Evolutionary conservation across 768 basidiomycete species (phyloP).

Genomic region (Kwoniella dendrophila): DNA sequence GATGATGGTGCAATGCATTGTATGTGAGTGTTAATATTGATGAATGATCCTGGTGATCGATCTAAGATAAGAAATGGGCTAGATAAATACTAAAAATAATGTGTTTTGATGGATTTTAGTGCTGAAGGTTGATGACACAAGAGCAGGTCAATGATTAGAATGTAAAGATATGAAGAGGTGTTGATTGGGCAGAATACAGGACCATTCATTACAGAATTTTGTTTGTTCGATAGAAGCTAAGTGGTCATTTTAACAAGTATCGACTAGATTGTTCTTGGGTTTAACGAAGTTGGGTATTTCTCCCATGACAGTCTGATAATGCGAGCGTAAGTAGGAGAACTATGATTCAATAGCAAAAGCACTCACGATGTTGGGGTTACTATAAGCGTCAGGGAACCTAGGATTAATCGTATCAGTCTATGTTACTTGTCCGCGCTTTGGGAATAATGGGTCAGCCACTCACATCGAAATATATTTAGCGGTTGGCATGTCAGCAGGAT

Average conservation of each 20-base stretch:
- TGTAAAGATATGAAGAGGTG: neutral
- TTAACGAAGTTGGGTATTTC: slow-evolving; percentile 31
- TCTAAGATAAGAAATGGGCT: too few relatives aligned
- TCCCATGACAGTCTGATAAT: slow-evolving; percentile 36
- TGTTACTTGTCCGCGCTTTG: too few relatives aligned
- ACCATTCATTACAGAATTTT: too few relatives aligned
- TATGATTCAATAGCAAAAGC: neutral
- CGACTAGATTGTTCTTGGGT: slow-evolving; percentile 48
- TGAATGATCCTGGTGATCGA: too few relatives aligned
- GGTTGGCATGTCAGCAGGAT: slow-evolving; percentile 78
- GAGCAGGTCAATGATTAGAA: neutral
- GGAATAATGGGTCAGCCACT: slow-evolving; percentile 3
- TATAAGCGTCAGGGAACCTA: slow-evolving; percentile 46
- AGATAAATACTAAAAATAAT: too few relatives aligned
- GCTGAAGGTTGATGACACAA: neutral
- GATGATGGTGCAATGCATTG: slow-evolving; percentile 10
- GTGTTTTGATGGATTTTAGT: neutral
- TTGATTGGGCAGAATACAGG: too few relatives aligned
- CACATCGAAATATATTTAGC: slow-evolving; percentile 67
- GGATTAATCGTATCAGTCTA: too few relatives aligned
- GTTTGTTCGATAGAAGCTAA: too few relatives aligned
- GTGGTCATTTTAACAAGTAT: slow-evolving; percentile 36
- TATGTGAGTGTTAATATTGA: neutral
- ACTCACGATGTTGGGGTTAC: slow-evolving; percentile 52
- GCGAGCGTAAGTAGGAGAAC: neutral